A percentile compares a stretch with the other conserved stretches of the same genome.
These are phyloP conservation scores for Auricularia sp. DNA, from an alignment of 768 basidiomycete genomes.

Conservation along the genomic window DNA sequence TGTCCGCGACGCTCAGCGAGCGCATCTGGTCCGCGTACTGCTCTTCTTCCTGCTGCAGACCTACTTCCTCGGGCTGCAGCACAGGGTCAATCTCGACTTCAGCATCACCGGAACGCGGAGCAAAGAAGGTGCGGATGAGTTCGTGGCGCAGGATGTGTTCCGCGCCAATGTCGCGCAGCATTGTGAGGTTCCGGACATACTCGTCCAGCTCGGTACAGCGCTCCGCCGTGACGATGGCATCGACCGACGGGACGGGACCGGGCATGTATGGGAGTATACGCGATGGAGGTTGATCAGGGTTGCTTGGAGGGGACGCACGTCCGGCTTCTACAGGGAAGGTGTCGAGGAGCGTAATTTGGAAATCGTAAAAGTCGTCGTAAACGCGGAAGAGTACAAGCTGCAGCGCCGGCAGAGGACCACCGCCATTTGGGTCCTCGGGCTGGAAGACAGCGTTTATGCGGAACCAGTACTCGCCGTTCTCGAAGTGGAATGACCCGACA, in stretches of 20 bases:
- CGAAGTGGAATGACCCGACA: constrained; percentile 95
- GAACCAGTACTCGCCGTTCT: constrained; percentile 97
- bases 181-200: constrained; percentile 75
- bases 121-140: constrained; percentile 74
- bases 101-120: constrained; percentile 78
- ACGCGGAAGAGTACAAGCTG: constrained; percentile 85
- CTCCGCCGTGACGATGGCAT: constrained; percentile 71
- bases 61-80: constrained; percentile 44
- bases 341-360: constrained; percentile 82
- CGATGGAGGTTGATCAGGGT: constrained; percentile 29
- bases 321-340: constrained; percentile 89
- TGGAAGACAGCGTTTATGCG: constrained; percentile 83
- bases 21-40: constrained; percentile 29
- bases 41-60: constrained; percentile 28
- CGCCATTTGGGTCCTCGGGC: constrained; percentile 58
- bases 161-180: constrained; percentile 53
- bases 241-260: constrained; percentile 77
- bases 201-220: constrained; percentile 79
- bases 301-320: constrained; percentile 34
- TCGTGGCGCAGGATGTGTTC: constrained; percentile 74
- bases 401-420: constrained; percentile 47
- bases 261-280: constrained; percentile 96
- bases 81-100: constrained; percentile 53
- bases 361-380: constrained; percentile 98
- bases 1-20: constrained; percentile 37